Conservation (phyloP, 139 green algal species). For the Tetraselmis chui region DNA sequence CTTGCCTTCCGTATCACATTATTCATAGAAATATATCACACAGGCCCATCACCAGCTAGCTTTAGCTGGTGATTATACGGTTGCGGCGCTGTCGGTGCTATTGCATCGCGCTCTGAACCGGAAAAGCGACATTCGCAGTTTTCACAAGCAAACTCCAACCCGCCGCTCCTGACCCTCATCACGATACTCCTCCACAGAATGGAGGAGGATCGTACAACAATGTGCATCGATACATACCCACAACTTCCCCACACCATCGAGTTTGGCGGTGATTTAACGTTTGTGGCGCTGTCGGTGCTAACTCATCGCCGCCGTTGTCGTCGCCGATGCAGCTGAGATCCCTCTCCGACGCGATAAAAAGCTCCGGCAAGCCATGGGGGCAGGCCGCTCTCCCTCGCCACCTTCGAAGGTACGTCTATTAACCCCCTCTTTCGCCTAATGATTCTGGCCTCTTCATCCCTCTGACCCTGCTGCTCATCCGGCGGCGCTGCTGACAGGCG, state of each 20-base stretch:
- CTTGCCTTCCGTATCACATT: neutral
- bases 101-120: too few relatives aligned
- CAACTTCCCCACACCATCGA: neutral
- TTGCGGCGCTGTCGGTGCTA: too few relatives aligned
- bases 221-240: neutral
- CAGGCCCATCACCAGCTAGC: neutral
- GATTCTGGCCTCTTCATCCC: neutral
- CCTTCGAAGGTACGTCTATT: constrained; percentile 17
- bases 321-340: neutral
- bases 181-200: too few relatives aligned
- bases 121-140: too few relatives aligned
- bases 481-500: constrained; percentile 14
- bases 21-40: neutral
- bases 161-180: too few relatives aligned
- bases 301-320: neutral
- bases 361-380: neutral
- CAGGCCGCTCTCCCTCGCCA: constrained; percentile 17
- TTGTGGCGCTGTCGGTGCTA: neutral
- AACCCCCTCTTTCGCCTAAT: neutral
- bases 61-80: neutral
- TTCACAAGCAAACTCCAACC: too few relatives aligned
- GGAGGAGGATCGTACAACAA: too few relatives aligned
- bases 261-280: neutral
- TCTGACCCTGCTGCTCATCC: neutral
- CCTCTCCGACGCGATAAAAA: neutral